Evolutionary conservation across 2,329 filamentous ascomycete species (phyloP).

Genomic region (Fusarium sp.): DNA sequence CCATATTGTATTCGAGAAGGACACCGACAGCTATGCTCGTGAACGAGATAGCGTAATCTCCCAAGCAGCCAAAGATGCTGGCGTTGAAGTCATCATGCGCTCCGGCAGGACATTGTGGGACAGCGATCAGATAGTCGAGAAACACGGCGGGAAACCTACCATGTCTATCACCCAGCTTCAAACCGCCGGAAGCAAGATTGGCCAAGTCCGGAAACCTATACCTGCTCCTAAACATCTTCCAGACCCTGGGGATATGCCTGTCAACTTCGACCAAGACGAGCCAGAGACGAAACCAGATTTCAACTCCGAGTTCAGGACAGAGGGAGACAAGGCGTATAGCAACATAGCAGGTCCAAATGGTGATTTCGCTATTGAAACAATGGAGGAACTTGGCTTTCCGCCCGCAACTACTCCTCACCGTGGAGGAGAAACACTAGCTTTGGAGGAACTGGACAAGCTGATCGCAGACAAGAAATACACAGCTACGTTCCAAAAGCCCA

Average conservation of each 20-base stretch:
- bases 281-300: constrained; percentile 68
- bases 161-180: constrained; percentile 80
- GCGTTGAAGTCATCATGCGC: constrained; percentile 75
- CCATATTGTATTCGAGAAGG: constrained; percentile 83
- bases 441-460: constrained; percentile 70
- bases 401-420: constrained; percentile 74
- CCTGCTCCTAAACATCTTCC: constrained; percentile 71
- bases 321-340: constrained; percentile 69
- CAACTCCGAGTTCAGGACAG: constrained; percentile 68
- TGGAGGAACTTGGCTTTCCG: constrained; percentile 78
- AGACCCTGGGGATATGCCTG: constrained; percentile 72
- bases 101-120: constrained; percentile 80
- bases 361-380: constrained; percentile 78
- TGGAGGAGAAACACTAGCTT: constrained; percentile 77
- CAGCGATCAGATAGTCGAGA: constrained; percentile 75
- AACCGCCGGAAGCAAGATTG: constrained; percentile 72
- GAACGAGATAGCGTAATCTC: constrained; percentile 72
- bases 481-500: constrained; percentile 81
- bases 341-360: constrained; percentile 74
- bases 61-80: constrained; percentile 71
- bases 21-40: constrained; percentile 79
- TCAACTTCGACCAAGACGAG: constrained; percentile 69
- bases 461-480: constrained; percentile 75
- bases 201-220: constrained; percentile 71
- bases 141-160: constrained; percentile 76